phyloP scores from a whole-genome alignment of 78 protist species.

The Cavenderia fasciculata region DNA sequence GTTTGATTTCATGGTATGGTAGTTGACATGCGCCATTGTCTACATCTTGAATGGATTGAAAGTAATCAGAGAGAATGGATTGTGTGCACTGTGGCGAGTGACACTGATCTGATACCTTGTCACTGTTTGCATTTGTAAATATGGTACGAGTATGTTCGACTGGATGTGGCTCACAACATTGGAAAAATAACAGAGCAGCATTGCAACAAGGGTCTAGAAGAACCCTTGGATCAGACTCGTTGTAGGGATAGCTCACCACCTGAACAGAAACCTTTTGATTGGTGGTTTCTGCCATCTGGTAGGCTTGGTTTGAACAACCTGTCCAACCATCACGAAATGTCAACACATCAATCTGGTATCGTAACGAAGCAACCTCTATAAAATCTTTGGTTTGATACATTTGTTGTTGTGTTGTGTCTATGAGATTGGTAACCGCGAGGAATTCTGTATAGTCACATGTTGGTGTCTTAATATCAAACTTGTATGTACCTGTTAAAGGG shows the following conservation, averaged over 20 bases:
- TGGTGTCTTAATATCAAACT: no score
- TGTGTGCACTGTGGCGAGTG: conserved; percentile 10
- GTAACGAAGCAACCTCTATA: background rate
- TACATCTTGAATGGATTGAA: background rate
- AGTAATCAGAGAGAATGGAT: conserved; percentile 48
- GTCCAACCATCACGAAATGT: conserved; percentile 19
- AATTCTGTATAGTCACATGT: conserved; percentile 8
- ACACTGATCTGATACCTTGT: conserved; percentile 23
- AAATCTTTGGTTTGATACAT: conserved; percentile 16
- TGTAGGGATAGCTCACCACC: background rate
- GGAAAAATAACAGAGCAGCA: no score
- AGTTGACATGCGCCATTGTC: conserved; percentile 18
- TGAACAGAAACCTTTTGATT: background rate
- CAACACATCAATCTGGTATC: conserved; percentile 21
- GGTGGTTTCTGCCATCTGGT: background rate
- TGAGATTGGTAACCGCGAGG: background rate
- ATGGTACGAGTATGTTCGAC: background rate
- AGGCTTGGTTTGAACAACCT: conserved; percentile 1
- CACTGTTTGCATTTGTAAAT: background rate
- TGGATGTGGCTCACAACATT: conserved; percentile 11
- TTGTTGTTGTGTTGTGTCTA: background rate
- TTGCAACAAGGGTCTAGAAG: no score
- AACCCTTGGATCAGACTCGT: no score
- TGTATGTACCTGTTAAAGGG: no score
- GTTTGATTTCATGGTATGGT: background rate